Conservation (phyloP, 345 rosid genomes). For the Mangifera indica region DNA sequence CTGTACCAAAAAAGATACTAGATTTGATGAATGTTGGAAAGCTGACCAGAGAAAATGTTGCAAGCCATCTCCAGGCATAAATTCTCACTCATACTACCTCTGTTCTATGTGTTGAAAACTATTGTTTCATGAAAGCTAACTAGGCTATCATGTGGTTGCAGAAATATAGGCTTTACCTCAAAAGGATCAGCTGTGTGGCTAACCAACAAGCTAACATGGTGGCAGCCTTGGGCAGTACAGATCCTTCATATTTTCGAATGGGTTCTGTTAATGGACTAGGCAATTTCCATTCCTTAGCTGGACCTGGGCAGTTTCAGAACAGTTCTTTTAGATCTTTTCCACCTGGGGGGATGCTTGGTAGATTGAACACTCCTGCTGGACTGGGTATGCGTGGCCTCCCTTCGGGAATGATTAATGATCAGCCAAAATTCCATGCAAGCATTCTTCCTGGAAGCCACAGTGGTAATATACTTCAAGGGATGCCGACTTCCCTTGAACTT, state of each 20-base stretch:
- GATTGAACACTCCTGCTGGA: conserved; percentile 61
- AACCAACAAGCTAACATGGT: conserved; percentile 69
- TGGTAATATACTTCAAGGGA: conserved; percentile 61
- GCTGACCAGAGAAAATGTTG: conserved; percentile 89
- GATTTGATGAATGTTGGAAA: conserved; percentile 89
- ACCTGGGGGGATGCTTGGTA: conserved; percentile 59
- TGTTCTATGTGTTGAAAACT: not conserved
- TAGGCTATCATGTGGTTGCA: conserved; percentile 30
- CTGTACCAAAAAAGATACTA: conserved; percentile 94
- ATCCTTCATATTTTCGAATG: conserved; percentile 59
- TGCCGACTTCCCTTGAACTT: conserved; percentile 62
- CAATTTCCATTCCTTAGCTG: conserved; percentile 46
- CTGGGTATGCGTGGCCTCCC: conserved; percentile 60
- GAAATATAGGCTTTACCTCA: conserved; percentile 80
- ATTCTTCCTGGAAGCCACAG: conserved; percentile 38
- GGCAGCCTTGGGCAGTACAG: conserved; percentile 48
- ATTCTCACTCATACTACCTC: conserved; percentile 5
- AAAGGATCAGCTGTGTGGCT: conserved; percentile 61
- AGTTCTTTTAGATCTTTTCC: conserved; percentile 53
- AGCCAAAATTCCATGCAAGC: conserved; percentile 49
- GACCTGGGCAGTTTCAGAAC: conserved; percentile 50
- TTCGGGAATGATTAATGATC: conserved; percentile 46
- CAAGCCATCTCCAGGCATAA: conserved; percentile 90
- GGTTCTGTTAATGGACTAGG: conserved; percentile 52
- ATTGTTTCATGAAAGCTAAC: conserved; percentile 24